A percentile compares a stretch with the other conserved stretches of the same genome.
Evolutionary conservation across 805 yeast genomes (phyloP).

Genomic region (Ogataea dorogensis): DNA sequence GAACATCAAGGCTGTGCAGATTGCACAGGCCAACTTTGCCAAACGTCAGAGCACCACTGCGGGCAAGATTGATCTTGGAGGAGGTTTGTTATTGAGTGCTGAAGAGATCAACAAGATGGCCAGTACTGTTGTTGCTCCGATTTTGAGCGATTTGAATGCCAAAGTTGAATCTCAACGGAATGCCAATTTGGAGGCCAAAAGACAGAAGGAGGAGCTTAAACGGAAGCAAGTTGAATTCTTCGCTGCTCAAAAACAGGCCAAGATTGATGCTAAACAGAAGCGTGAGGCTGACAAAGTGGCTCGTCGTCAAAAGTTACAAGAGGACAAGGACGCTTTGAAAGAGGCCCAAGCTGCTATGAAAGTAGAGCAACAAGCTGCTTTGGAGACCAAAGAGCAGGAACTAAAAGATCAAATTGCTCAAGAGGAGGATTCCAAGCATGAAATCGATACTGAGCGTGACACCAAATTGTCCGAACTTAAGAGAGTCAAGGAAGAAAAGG

Average conservation of each 20-base stretch:
- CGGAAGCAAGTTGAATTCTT: slow-evolving; percentile 37
- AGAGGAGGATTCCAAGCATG: slow-evolving; percentile 41
- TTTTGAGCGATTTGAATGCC: slow-evolving; percentile 65
- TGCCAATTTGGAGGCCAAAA: slow-evolving; percentile 45
- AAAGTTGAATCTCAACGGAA: slow-evolving; percentile 71
- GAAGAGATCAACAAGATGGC: slow-evolving; percentile 82
- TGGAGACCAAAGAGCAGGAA: slow-evolving; percentile 47
- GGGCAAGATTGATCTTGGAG: slow-evolving; percentile 77
- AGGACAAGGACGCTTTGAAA: slow-evolving; percentile 46
- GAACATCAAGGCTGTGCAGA: slow-evolving; percentile 70
- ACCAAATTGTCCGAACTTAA: slow-evolving; percentile 44
- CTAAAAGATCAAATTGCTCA: slow-evolving; percentile 37
- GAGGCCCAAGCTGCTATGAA: slow-evolving; percentile 45
- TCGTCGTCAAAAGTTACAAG: slow-evolving; percentile 47
- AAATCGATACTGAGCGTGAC: slow-evolving; percentile 40
- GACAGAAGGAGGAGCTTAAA: slow-evolving; percentile 41
- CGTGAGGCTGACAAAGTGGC: slow-evolving; percentile 33
- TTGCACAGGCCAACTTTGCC: slow-evolving; percentile 68
- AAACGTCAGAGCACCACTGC: slow-evolving; percentile 46
- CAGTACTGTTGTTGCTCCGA: slow-evolving; percentile 75
- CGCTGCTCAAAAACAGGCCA: slow-evolving; percentile 39
- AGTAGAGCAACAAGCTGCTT: slow-evolving; percentile 34
- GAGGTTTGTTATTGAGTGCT: slow-evolving; percentile 76
- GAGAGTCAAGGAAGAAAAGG: slow-evolving; percentile 42
- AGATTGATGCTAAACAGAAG: slow-evolving; percentile 35